Evolutionary conservation across 192 early-diverging fungal genomes (phyloP), one percentile per base, ranked within the genome.

Genomic region (Backusella morwellensis): DNA sequence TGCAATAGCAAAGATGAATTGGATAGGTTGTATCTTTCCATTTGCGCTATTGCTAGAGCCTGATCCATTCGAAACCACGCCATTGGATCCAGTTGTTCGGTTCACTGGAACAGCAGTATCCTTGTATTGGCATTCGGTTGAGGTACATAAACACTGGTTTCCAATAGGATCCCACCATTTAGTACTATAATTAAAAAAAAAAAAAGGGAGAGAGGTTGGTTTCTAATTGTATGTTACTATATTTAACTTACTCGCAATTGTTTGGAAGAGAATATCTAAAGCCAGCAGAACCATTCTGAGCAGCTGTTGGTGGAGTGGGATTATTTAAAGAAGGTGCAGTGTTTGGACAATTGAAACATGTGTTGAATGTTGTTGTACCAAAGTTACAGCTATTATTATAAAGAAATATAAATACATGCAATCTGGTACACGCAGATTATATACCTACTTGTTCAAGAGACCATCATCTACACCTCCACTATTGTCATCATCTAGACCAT

Each of bases 91-190:
- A 8, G 59, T 63, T 6, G 63, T 75, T 17, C 38, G 56, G 17
- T 75, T 75, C 1, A 69, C 21, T 23, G 75, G 36, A 14, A 80
- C 71, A 6, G 84, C 76, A 11, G 73, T 83, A 50, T 90, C 90
- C 15, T 82, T 86, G 54, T 81, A 89, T 1, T 83, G 79, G 72
- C 91, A 92, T 36, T 76, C 76, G 8, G 80, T 79, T 70, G 72
- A 77, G 4, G 69, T 82, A 79, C 91, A 92, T n/a, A 87, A 36
- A 79, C 91, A 92, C 14, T 34, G 36, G 8, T 76, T 83, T 77
- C 47, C 85, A 80, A 41, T 80, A 29, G 91, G 91, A 75, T 92
- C 89, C 90, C 90, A 92, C 84, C 85, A 91, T 44, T 87, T 77
- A 42, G 85, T 84, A 63, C 89, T 90, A 73, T 68, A 89, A 90